Evolutionary conservation across 352 stramenopile species (phyloP).

Genomic region (Halophytophthora polymorphica): DNA sequence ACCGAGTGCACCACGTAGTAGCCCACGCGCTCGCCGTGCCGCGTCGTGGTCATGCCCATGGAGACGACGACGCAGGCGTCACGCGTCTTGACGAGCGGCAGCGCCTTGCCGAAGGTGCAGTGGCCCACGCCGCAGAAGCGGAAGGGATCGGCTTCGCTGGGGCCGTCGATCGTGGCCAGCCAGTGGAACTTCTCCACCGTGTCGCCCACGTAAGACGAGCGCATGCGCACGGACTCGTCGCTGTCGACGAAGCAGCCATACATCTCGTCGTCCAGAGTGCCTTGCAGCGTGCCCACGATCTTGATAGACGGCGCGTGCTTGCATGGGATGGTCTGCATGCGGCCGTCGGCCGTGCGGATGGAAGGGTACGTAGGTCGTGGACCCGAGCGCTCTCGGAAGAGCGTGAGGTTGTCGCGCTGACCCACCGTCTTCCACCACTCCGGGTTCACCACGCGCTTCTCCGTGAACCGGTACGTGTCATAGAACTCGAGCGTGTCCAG

Average conservation of each 20-base stretch:
- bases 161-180: conserved; percentile 34
- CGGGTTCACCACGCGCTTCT: conserved; percentile 30
- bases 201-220: conserved; percentile 25
- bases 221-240: conserved; percentile 32
- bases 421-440: conserved; percentile 42
- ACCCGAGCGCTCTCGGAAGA: conserved; percentile 37
- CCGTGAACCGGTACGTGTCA: conserved; percentile 30
- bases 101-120: conserved; percentile 29
- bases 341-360: conserved; percentile 26
- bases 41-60: conserved; percentile 38
- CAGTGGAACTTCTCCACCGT: conserved; percentile 36
- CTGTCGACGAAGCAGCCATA: conserved; percentile 52
- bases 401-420: conserved; percentile 40
- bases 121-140: conserved; percentile 48
- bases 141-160: conserved; percentile 50
- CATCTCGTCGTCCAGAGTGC: conserved; percentile 40
- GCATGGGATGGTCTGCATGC: conserved; percentile 21
- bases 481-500: conserved; percentile 39
- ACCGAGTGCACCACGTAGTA: conserved; percentile 55
- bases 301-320: conserved; percentile 32
- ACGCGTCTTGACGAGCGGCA: conserved; percentile 34
- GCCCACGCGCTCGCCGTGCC: conserved; percentile 42
- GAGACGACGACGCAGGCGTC: conserved; percentile 38
- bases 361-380: conserved; percentile 27
- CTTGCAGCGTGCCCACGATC: conserved; percentile 35